phyloP scores from a whole-genome alignment of 192 early-diverging fungal genomes.

The Borealophlyctis nickersoniae region DNA sequence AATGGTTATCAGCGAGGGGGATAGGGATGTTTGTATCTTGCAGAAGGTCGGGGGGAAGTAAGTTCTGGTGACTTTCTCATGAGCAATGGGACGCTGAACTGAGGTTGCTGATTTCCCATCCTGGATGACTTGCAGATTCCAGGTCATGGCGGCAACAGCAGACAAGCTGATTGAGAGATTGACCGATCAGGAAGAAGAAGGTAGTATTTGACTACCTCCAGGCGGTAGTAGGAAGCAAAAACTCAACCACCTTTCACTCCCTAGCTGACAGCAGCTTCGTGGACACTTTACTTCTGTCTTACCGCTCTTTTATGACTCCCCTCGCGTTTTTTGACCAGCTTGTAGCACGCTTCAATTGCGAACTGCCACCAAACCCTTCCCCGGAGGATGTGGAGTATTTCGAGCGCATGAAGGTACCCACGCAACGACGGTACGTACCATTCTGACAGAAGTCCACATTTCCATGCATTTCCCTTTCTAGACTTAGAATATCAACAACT shows the following conservation, averaged over 20 bases:
- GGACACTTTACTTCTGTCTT: conserved; percentile 53
- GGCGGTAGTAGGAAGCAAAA: too few species aligned
- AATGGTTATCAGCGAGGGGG: conserved; percentile 44
- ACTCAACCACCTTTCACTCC: too few species aligned
- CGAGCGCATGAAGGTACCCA: conserved; percentile 43
- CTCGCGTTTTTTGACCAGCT: conserved; percentile 50
- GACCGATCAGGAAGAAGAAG: conserved; percentile 43
- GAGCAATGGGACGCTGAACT: background rate
- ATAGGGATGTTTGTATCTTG: conserved; percentile 47
- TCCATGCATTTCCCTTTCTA: too few species aligned
- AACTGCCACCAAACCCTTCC: conserved; percentile 39
- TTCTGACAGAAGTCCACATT: background rate
- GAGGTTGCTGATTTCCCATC: conserved; percentile 6
- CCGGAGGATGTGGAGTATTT: conserved; percentile 48
- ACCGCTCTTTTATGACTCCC: conserved; percentile 49
- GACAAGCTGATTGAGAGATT: conserved; percentile 51
- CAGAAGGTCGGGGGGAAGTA: conserved; percentile 42
- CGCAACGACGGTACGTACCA: conserved; percentile 44
- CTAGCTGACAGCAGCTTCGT: conserved; percentile 42
- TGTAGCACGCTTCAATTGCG: conserved; percentile 46
- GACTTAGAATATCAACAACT: background rate
- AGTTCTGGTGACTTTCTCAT: too few species aligned
- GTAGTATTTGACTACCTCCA: too few species aligned
- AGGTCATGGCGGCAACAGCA: conserved; percentile 51
- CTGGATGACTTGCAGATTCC: conserved; percentile 27